Conservation (phyloP, 2,329 filamentous ascomycete species). For the Didymella pomorum region DNA sequence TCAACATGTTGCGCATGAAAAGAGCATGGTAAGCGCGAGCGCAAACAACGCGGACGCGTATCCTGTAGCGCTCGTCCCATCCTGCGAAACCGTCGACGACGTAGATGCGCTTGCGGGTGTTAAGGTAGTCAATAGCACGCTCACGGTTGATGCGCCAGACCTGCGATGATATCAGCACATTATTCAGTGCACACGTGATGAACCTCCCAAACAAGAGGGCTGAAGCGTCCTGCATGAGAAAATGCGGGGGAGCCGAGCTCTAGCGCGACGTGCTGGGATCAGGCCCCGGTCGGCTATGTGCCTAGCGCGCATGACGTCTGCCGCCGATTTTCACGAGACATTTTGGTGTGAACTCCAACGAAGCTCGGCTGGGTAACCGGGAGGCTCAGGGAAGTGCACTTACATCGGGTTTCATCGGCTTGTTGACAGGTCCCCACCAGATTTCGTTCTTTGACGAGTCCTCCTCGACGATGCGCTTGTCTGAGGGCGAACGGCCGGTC, state of each 20-base stretch:
- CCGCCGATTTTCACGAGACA: constrained; percentile 38
- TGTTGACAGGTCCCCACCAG: constrained; percentile 99
- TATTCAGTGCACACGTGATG: constrained; percentile 32
- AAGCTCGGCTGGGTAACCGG: constrained; percentile 23
- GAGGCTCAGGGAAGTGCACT: constrained; percentile 51
- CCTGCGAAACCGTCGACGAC: constrained; percentile 96
- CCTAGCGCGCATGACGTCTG: constrained; percentile 48
- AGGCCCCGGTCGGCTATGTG: constrained; percentile 41
- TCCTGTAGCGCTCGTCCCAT: constrained; percentile 98
- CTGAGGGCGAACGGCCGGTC: constrained; percentile 93
- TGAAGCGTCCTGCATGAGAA: constrained; percentile 32
- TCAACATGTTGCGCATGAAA: constrained; percentile 99
- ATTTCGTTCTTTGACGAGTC: constrained; percentile 86
- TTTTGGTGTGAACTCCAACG: constrained; percentile 22
- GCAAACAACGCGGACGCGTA: constrained; percentile 96
- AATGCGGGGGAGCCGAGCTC: constrained; percentile 47
- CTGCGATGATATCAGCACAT: constrained; percentile 59
- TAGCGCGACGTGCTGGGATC: constrained; percentile 42
- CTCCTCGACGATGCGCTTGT: constrained; percentile 98
- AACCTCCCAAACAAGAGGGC: constrained; percentile 9
- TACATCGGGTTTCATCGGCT: constrained; percentile 97
- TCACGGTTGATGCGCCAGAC: constrained; percentile 99
- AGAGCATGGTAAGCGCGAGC: constrained; percentile 98
- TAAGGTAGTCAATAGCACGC: constrained; percentile 98
- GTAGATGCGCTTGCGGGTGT: constrained; percentile 98